phyloP scores from a whole-genome alignment of 129 eudicot species.

The Arctium minus region DNA sequence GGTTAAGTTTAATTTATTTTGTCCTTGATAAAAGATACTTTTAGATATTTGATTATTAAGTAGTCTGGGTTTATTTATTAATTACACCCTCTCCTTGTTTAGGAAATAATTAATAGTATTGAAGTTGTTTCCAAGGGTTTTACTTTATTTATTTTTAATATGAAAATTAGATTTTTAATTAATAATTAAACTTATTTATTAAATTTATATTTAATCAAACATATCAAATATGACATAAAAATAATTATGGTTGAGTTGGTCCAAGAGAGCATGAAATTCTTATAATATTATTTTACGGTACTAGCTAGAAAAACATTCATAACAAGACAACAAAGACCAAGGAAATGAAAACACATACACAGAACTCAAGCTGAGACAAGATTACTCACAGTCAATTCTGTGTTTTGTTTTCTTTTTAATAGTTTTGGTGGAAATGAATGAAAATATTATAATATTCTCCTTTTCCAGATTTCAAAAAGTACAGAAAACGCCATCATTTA shows the following conservation, averaged over 20 bases:
- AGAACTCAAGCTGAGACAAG: slow-evolving; percentile 35
- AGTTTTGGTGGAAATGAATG: background rate
- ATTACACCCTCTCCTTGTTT: background rate
- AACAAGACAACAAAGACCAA: slow-evolving; percentile 46
- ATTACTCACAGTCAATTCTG: slow-evolving; percentile 22
- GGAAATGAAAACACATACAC: slow-evolving; percentile 36
- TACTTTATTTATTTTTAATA: background rate
- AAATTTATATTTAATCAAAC: too few relatives aligned
- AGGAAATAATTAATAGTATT: background rate
- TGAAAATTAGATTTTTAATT: background rate
- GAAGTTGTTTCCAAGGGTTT: background rate
- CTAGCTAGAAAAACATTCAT: background rate
- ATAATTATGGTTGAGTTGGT: too few relatives aligned
- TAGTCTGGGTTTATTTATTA: background rate
- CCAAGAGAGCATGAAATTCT: background rate
- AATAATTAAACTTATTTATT: background rate
- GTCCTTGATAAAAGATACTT: background rate
- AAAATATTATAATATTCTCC: slow-evolving; percentile 20
- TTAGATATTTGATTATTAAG: background rate
- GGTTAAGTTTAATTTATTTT: background rate
- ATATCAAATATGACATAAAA: too few relatives aligned
- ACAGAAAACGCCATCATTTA: slow-evolving; percentile 74
- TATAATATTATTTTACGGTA: background rate
- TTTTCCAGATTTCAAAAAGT: slow-evolving; percentile 33
- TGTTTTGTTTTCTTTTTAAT: slow-evolving; percentile 4